Base-by-base conservation (phyloP, 2,329 filamentous ascomycete genomes). In the Lasiodiplodia gonubiensis region DNA sequence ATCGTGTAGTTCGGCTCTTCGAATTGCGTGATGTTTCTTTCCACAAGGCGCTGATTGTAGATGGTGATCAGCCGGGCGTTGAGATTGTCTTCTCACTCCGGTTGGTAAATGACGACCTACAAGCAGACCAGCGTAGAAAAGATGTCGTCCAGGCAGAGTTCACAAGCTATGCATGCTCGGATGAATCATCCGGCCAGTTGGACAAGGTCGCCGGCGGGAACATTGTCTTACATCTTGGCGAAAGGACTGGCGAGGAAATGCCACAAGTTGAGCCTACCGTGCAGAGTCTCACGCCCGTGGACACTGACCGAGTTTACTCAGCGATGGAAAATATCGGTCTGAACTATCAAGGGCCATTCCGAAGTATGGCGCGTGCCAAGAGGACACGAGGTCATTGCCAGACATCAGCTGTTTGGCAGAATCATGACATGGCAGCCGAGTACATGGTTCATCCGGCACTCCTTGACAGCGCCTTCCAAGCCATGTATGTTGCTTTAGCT, bases 381-480 rank as follows among this genome's bases (percentile, higher is more conserved):
- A 69, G 71, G 12, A 69, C 25, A 46, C 7, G 63, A 21, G 52
- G 65, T 16, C 54, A 70, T 5, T 55, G 69, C 2, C 66, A 60
- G 68, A 23, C 66, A 5, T 21, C 35, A 14, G 55, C 55, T 12
- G 18, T 23, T 1, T 59, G 55, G 55, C 12, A 59, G 37, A 12
- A 59, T 4, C 30, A 37, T 14, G 27, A 33, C 6, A 52, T 39
- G 27, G 18, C 35, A 2, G 16, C 48, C 2, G 51, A 48, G 6
- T 42, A 57, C 37, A 57, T 54, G 35, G 46, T 37, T 8, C 75
- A 79, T 64, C 78, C 78, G 1, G 72, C 69, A 0, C 51, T 69
- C 14, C 68, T 79, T 1, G 78, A 80, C 53, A 72, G 70, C 18
- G 73, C 74, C 1, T 69, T 80, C 16, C 78, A 80, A 59, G 69